phyloP scores from a whole-genome alignment of 257 asterid genomes.

The Henckelia pumila region DNA sequence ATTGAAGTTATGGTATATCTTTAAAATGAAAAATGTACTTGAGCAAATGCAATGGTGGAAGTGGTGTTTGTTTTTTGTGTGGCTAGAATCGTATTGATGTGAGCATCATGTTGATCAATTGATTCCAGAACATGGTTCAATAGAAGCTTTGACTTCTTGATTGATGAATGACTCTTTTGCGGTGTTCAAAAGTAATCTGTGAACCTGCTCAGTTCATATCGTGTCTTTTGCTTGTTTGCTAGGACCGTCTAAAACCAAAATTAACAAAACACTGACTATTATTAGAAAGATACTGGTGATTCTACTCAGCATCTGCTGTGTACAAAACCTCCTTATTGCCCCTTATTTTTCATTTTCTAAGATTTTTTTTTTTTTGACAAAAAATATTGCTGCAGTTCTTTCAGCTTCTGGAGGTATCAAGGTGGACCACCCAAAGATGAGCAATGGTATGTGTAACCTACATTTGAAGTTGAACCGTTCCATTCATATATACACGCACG shows the following conservation, averaged over 20 bases:
- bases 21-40: not conserved
- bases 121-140: not conserved
- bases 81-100: not conserved
- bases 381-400: constrained; percentile 55
- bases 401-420: constrained; percentile 94
- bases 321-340: not conserved
- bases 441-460: constrained; percentile 47
- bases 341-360: constrained; percentile 13
- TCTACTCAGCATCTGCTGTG: not conserved
- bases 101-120: not conserved
- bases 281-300: not conserved
- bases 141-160: not conserved
- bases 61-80: not conserved
- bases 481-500: too few relatives aligned
- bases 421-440: constrained; percentile 83
- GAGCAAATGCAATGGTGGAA: not conserved
- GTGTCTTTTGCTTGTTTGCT: not conserved
- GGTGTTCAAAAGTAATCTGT: not conserved
- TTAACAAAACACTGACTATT: not conserved
- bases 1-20: not conserved
- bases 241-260: not conserved
- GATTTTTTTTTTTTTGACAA: constrained; percentile 20
- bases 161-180: not conserved
- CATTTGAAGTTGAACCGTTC: not conserved
- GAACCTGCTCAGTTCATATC: not conserved